Evolutionary conservation across 257 asterid species (phyloP), one percentile per base, ranked within the genome.

Genomic region (Coffea canephora): DNA sequence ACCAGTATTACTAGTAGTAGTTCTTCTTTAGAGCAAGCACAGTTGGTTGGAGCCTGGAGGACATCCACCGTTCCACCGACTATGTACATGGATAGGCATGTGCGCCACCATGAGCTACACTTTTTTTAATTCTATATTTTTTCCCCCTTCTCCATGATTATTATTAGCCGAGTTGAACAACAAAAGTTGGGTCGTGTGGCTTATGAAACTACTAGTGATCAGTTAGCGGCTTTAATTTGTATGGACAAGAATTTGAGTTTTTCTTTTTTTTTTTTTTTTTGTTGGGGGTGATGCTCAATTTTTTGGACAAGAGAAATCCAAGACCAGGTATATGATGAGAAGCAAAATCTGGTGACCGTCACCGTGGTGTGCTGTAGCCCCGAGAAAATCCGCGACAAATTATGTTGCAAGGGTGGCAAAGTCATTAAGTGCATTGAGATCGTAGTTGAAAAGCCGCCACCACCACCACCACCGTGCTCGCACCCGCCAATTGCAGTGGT

Each of bases 291-390:
- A 25, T 79, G 71, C 36, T 18, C 5, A 57, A 82, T 8, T 71
- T 54, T 84, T 25, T 19, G 73, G 82, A 83, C 86, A 76, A 81
- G 15, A 94, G 98, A 94, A 89, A 88, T 94, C 8, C 83, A 90
- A 80, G 93, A 93, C 83, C 98, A 93, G 68, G n/a, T 82, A 14
- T 94, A 77, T 64, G 92, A 90, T 77, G 97, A 90, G 75, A 90
- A 94, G 86, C 78, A 73, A 18, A 91, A 93, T 70, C 75, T 87
- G 54, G 95, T 94, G 71, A 84, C 81, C 12, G 88, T 94, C 79
- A 84, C 75, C 0, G 98, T 91, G 71, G 92, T 91, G 1, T 89
- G 98, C 85, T 91, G 97, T 75, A 89, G 91, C 85, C 98, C 97
- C 1, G 97, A 94, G 84, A 89, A 83, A 59, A 83, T 93, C 69